Evolutionary conservation across 306 rosid species (phyloP).

Genomic region (Prunus persica): Prunus_persica_NCBIv2 NC_034010.1:28510001-28510500

Average conservation of each 20-base stretch:
- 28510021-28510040: constrained; percentile 53
- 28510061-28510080: constrained; percentile 44
- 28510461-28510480: no score
- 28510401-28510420: no score
- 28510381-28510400: constrained; percentile 24
- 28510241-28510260: constrained; percentile 47
- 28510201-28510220: constrained; percentile 38
- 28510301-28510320: not conserved
- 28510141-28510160: constrained; percentile 96
- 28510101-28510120: constrained; percentile 71
- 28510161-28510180: constrained; percentile 62
- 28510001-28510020: constrained; percentile 66
- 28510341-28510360: constrained; percentile 38
- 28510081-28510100: constrained; percentile 46
- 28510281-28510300: constrained; percentile 23
- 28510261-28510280: constrained; percentile 36
- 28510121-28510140: constrained; percentile 73
- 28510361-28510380: constrained; percentile 51
- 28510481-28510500: no score
- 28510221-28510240: constrained; percentile 53
- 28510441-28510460: no score
- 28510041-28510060: constrained; percentile 47
- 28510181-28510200: constrained; percentile 56
- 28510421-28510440: no score
- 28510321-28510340: constrained; percentile 17